phyloP scores from a whole-genome alignment of 306 rosid genomes.

The Mucuna pruriens region DNA sequence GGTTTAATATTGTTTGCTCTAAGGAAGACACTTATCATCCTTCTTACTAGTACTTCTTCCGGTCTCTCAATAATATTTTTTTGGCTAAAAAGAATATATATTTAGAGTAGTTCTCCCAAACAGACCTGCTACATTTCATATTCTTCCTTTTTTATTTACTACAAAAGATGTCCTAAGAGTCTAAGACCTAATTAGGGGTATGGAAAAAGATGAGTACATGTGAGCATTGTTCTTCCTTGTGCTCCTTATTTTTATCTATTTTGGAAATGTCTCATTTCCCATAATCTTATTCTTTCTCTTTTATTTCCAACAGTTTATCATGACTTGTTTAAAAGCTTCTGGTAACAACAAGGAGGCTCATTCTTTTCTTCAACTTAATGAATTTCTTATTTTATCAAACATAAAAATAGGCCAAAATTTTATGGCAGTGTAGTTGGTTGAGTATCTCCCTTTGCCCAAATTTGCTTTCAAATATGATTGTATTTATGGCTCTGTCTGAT shows the following conservation, averaged over 20 bases:
- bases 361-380: background rate
- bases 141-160: background rate
- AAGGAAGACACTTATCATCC: background rate
- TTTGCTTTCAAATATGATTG: background rate
- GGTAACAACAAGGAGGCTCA: background rate
- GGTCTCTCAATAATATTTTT: background rate
- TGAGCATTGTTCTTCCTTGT: background rate
- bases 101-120: background rate
- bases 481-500: background rate
- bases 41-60: background rate
- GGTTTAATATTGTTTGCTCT: background rate
- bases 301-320: background rate
- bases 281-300: background rate
- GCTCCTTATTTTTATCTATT: background rate
- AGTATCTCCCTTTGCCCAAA: background rate
- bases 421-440: background rate
- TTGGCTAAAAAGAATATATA: background rate
- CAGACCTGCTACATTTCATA: background rate
- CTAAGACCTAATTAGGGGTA: background rate
- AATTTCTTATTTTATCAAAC: background rate
- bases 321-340: background rate
- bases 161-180: background rate
- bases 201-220: background rate
- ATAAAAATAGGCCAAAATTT: background rate
- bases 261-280: background rate